Evolutionary conservation across 108 stramenopile species (phyloP).

Genomic region (Tribonema minus): DNA sequence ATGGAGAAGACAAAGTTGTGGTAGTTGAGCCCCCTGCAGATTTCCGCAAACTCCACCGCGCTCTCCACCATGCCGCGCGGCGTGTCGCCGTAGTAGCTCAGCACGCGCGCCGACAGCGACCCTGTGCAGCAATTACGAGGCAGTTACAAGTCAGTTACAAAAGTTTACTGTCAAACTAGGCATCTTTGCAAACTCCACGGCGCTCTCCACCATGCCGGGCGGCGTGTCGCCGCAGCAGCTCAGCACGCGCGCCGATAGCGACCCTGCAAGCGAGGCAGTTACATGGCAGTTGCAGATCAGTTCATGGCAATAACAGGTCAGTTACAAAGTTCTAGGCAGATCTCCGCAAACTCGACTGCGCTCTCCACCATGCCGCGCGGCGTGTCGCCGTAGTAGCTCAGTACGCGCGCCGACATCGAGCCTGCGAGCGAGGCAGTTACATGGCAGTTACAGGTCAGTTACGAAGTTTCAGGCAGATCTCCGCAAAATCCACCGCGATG

Average conservation of each 20-base stretch:
- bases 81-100: conserved; percentile 77
- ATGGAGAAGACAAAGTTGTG: conserved; percentile 98
- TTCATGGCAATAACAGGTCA: too few species aligned
- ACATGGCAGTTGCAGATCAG: too few species aligned
- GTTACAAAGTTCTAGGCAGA: too few species aligned
- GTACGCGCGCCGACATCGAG: conserved; percentile 29
- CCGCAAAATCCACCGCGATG: conserved; percentile 85
- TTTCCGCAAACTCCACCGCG: conserved; percentile 92
- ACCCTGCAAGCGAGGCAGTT: too few species aligned
- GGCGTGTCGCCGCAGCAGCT: conserved; percentile 83
- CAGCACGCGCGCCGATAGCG: conserved; percentile 34
- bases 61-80: conserved; percentile 97
- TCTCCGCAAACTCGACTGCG: conserved; percentile 92
- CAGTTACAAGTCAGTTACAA: too few species aligned
- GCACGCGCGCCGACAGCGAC: conserved; percentile 31
- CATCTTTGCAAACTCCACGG: conserved; percentile 93
- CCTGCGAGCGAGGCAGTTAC: too few species aligned
- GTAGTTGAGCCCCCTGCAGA: conserved; percentile 78
- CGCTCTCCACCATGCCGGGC: conserved; percentile 95
- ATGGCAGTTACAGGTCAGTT: too few species aligned
- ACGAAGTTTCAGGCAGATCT: conserved; percentile 84
- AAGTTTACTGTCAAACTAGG: too few species aligned
- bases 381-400: conserved; percentile 77
- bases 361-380: conserved; percentile 97
- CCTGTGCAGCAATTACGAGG: too few species aligned